A percentile compares a stretch with the other conserved stretches of the same genome.
phyloP scores from a whole-genome alignment of 1,139 yeast species.

The Geotrichum armillariae region DNA sequence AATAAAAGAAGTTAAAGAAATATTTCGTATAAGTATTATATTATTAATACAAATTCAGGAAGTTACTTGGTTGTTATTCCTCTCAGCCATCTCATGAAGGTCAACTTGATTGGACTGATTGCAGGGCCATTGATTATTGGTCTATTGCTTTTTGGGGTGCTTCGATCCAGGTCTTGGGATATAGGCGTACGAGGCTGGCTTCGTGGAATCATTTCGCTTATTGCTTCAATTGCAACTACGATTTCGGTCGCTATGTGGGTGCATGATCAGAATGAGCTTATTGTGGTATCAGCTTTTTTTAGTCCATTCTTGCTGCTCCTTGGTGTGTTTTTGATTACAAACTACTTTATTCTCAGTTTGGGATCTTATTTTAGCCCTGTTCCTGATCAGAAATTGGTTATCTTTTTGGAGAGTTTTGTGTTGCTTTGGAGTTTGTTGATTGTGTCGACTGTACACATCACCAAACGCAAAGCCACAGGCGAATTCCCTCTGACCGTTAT shows the following conservation, averaged over 20 bases:
- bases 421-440: slow-evolving; percentile 58
- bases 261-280: slow-evolving; percentile 49
- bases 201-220: slow-evolving; percentile 59
- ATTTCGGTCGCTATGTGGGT: slow-evolving; percentile 43
- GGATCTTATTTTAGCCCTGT: slow-evolving; percentile 55
- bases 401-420: slow-evolving; percentile 57
- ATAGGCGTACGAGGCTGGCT: slow-evolving; percentile 45
- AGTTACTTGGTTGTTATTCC: slow-evolving; percentile 54
- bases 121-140: slow-evolving; percentile 56
- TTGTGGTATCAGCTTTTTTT: slow-evolving; percentile 57
- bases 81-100: slow-evolving; percentile 45
- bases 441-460: slow-evolving; percentile 48
- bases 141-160: slow-evolving; percentile 50
- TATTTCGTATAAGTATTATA: too few relatives aligned
- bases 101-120: slow-evolving; percentile 53
- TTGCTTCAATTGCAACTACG: slow-evolving; percentile 45
- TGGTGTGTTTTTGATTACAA: slow-evolving; percentile 51
- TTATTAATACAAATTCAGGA: too few relatives aligned
- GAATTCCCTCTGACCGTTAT: slow-evolving; percentile 54
- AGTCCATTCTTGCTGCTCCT: slow-evolving; percentile 50
- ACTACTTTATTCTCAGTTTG: slow-evolving; percentile 56
- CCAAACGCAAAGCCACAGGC: slow-evolving; percentile 57
- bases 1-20: too few relatives aligned
- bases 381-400: slow-evolving; percentile 71
- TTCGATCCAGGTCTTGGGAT: slow-evolving; percentile 52